Base-by-base conservation (phyloP, 2,329 filamentous ascomycete genomes). In the Blastomyces gilchristii region DNA sequence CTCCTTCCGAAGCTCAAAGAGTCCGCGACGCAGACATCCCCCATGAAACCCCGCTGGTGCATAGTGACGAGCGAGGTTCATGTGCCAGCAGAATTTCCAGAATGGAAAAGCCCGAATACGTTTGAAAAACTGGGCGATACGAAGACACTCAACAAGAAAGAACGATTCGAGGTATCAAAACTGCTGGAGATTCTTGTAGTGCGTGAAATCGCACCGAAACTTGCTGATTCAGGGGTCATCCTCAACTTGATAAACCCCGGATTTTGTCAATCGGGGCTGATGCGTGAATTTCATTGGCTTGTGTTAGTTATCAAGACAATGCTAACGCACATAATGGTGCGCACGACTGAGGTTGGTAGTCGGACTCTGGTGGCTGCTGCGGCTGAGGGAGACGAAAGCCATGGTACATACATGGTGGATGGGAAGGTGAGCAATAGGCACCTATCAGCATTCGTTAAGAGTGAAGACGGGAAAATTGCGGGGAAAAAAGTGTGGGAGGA, bases 201-300 rank as follows among this genome's bases (percentile, higher is more conserved):
- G 11, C 76, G 79, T 22, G 75, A 77, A 59, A 67, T 80, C 31
- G 75, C 71, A 9, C 63, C 69, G 4, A 69, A 71, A 7, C 64
- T 73, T 0, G 61, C 67, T 1, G 66, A 70, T 2, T 66, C 70
- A 52, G 67, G 71, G 11, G 78, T 84, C 49, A 77, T 78, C 1
- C 67, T 85, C 63, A 84, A 83, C 67, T 74, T 75, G 64, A 65
- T 82, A 25, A 82, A 82, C 63, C 83, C 83, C 0, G 82, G 82
- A 0, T 72, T 81, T 39, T 85, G 82, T 68, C 74, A 81, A 50
- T 79, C 79, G 0, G 72, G 77, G 31, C 72, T 85, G 0, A 68
- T 66, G 6, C 74, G 81, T 1, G 76, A 82, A 0, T 34, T 60
- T 0, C 7, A 9, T 1, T 28, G 69, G 9, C 18, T 22, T 9